Evolutionary conservation across 257 asterid genomes (phyloP).

Genomic region (Nyctanthes arbortristis): DNA sequence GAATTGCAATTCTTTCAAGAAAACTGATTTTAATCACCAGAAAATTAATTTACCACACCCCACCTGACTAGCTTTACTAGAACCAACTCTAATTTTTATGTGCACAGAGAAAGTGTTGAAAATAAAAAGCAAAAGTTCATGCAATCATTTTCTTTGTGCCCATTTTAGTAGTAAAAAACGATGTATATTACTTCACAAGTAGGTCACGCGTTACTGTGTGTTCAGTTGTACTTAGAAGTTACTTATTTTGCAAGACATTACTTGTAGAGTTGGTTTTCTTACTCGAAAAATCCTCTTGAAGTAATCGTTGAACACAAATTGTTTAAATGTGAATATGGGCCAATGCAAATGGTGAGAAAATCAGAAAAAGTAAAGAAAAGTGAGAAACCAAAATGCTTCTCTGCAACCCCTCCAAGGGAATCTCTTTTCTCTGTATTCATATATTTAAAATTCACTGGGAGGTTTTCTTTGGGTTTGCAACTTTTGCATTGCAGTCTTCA

Average conservation of each 20-base stretch:
- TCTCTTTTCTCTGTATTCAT: constrained; percentile 32
- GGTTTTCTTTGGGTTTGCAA: constrained; percentile 1
- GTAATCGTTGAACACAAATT: constrained; percentile 29
- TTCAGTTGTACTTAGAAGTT: background rate
- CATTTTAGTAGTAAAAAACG: background rate
- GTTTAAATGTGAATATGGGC: constrained; percentile 48
- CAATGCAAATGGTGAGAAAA: constrained; percentile 19
- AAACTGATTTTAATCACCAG: background rate
- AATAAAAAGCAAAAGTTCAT: background rate
- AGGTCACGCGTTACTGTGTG: background rate
- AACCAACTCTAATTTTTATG: background rate
- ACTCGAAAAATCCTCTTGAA: constrained; percentile 20
- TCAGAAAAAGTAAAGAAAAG: constrained; percentile 30
- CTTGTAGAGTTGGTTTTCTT: background rate
- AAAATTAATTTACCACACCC: background rate
- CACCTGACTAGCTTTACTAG: background rate
- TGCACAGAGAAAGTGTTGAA: background rate
- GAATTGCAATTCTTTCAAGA: background rate
- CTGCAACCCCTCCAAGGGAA: constrained; percentile 45
- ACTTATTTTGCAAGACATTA: background rate
- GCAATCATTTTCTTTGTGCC: background rate
- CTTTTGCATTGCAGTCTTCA: constrained; percentile 22
- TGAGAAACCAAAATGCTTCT: constrained; percentile 43
- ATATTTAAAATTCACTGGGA: constrained; percentile 19
- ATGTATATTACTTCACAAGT: constrained; percentile 7